These are phyloP conservation scores for Rauvolfia tetraphylla DNA, from an alignment of 257 asterid genomes.

Conservation along the genomic window DNA sequence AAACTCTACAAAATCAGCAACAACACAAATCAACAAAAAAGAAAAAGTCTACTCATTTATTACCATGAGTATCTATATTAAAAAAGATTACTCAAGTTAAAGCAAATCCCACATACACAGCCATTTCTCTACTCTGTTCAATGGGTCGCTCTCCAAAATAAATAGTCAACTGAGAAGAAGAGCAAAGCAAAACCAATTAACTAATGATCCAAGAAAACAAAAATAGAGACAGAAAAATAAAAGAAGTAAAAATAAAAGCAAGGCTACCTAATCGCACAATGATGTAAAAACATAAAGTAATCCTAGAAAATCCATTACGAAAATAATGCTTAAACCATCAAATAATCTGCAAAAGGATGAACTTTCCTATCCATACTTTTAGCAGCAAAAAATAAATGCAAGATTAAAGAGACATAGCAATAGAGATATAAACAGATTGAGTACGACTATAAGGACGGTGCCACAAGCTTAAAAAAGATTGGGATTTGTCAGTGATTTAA, in stretches of 20 bases:
- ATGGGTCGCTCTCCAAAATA: neutral
- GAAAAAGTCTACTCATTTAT: neutral
- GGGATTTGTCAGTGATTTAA: neutral
- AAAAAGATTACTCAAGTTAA: neutral
- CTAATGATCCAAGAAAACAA: neutral
- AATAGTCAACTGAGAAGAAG: neutral
- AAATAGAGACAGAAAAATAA: neutral
- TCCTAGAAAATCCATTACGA: neutral
- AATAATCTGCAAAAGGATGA: neutral
- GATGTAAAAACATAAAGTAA: neutral
- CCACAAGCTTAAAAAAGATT: neutral
- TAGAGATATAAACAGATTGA: neutral
- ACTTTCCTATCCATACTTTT: neutral
- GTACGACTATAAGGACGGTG: neutral
- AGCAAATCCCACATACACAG: conserved; percentile 18
- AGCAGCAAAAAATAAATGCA: neutral
- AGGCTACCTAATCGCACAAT: neutral
- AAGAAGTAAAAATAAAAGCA: neutral
- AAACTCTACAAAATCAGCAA: conserved; percentile 53
- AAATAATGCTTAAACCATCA: neutral
- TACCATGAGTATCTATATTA: neutral
- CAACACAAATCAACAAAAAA: conserved; percentile 20
- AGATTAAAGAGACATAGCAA: neutral
- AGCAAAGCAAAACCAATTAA: neutral
- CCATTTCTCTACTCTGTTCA: conserved; percentile 15